phyloP scores from a whole-genome alignment of 805 yeast species.

The Schwanniomyces occidentalis region DNA sequence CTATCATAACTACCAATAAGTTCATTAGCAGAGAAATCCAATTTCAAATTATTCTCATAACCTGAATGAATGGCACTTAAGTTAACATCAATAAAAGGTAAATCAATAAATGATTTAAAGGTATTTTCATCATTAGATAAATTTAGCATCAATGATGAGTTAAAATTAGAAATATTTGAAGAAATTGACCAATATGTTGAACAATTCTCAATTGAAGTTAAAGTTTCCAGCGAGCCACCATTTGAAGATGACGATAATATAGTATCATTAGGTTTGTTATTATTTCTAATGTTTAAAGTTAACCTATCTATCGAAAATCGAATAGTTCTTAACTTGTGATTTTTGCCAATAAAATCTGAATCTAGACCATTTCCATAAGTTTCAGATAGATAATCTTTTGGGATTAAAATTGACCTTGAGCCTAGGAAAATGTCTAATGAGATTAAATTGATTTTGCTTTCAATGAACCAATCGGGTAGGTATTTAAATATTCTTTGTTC shows the following conservation, averaged over 20 bases:
- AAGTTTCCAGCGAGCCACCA: constrained; percentile 30
- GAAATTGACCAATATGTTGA: constrained; percentile 23
- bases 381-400: constrained; percentile 16
- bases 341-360: constrained; percentile 15
- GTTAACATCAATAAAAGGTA: constrained; percentile 21
- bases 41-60: constrained; percentile 12
- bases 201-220: constrained; percentile 13
- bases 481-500: constrained; percentile 16
- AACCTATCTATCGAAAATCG: constrained; percentile 14
- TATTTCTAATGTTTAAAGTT: constrained; percentile 8
- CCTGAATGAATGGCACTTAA: constrained; percentile 9
- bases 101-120: constrained; percentile 13
- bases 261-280: constrained; percentile 1
- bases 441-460: constrained; percentile 17
- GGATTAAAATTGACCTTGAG: constrained; percentile 40
- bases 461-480: constrained; percentile 37
- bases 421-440: constrained; percentile 27
- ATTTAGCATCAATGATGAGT: constrained; percentile 12
- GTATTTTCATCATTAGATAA: not conserved
- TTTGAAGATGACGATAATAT: constrained; percentile 5
- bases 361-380: constrained; percentile 12
- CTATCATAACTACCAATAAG: constrained; percentile 24
- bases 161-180: constrained; percentile 16
- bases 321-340: constrained; percentile 20
- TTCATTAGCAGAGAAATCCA: constrained; percentile 14